Conservation (phyloP, 768 basidiomycete genomes). For the Russula dissimulans region DNA sequence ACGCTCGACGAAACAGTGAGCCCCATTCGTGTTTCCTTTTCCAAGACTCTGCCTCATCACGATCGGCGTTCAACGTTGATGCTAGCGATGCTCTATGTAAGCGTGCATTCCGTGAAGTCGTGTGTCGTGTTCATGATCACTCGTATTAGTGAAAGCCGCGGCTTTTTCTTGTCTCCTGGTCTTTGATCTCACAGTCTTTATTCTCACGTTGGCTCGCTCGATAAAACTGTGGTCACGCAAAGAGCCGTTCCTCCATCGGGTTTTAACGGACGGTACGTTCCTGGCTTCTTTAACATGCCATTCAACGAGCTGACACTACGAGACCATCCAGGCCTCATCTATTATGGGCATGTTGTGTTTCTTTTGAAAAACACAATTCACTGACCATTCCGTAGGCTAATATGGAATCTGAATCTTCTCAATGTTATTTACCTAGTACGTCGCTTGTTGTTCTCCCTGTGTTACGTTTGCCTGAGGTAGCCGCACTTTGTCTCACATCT, state of each 20-base stretch:
- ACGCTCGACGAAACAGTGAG: background rate
- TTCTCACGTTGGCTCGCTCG: constrained; percentile 15
- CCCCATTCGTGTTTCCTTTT: background rate
- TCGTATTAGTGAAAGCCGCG: constrained; percentile 12
- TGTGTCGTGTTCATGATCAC: background rate
- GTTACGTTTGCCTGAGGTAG: background rate
- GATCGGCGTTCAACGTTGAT: background rate
- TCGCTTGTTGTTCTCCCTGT: background rate
- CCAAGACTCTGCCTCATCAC: background rate
- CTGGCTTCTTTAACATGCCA: background rate
- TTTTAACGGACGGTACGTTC: constrained; percentile 13
- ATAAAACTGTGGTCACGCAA: constrained; percentile 5
- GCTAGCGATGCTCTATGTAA: background rate
- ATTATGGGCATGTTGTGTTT: constrained; percentile 6
- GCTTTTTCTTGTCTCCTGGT: constrained; percentile 17
- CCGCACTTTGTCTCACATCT: background rate
- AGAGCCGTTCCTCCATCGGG: constrained; percentile 6
- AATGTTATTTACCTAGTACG: constrained; percentile 14
- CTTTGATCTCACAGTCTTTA: constrained; percentile 19
- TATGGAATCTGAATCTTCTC: constrained; percentile 8
- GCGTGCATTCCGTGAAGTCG: background rate
- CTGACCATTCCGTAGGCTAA: constrained; percentile 2
- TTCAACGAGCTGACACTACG: background rate
- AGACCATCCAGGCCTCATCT: constrained; percentile 3
- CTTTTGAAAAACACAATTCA: background rate